Evolutionary conservation across 1,284 basidiomycete species (phyloP), one percentile per base, ranked within the genome.

Genomic region (Apiotrichum montevideense): DNA sequence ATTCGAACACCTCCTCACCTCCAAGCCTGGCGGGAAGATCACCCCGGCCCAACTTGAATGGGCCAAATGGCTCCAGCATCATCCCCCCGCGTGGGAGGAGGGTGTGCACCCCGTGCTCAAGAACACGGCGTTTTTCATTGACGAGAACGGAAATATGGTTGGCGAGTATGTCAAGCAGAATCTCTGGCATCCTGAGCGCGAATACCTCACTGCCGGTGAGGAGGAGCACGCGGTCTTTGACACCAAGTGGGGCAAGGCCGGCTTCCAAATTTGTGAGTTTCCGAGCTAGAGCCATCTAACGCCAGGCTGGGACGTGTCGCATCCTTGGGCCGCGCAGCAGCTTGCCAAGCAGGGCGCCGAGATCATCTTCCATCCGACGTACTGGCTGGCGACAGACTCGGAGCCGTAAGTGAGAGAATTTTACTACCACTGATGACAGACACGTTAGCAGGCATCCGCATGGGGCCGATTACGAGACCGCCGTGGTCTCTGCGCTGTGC

Each of bases 181-280:
- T 58, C 60, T 78, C 3, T 78, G 76, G 76, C 74, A 76, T 55
- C 71, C 73, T 10, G 76, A 78, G 63, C 57, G 73, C 58, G 65
- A 73, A 4, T 76, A 76, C 56, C 62, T 77, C 1, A 65, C 63
- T 2, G 50, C 72, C 1, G 74, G 76, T 9, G 56, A 64, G 41
- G 64, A 64, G 21, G 61, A 67, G 5, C 64, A 67, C 46, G 53
- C 59, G 37, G 68, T 72, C 5, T 76, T 77, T 46, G 64, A 74
- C 2, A 74, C 74, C 11, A 67, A 69, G 46, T 75, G 69, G 66
- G 72, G 75, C 42, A 73, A 72, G 58, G 68, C 64, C 1, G 74
- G 74, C 2, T 55, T 76, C 40, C 55, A 75, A 52, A 75, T 77
- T 46, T 77, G 74, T 74, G 46, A 15, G 69, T 59, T 13, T 3